phyloP scores from a whole-genome alignment of 805 yeast species.

The Lipomyces yamanashiensis region DNA sequence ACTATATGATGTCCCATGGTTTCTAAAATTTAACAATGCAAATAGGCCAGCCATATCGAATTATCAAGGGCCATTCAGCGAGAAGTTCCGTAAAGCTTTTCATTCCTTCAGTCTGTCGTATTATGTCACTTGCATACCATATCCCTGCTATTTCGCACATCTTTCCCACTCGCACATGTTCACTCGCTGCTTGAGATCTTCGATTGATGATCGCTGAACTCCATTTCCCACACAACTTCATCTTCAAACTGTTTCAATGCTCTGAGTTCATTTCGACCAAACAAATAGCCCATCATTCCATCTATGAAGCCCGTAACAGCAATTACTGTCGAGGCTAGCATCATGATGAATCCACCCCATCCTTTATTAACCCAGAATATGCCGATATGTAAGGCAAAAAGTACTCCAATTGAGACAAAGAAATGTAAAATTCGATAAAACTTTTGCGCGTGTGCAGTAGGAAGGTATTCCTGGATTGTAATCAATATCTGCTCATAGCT shows the following conservation, averaged over 20 bases:
- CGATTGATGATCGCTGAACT: background rate
- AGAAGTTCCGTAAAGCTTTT: no score
- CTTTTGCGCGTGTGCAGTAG: conserved; percentile 63
- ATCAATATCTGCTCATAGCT: conserved; percentile 56
- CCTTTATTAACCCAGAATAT: conserved; percentile 60
- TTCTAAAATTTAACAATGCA: no score
- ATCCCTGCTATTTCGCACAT: no score
- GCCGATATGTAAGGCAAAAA: conserved; percentile 60
- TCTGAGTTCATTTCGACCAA: conserved; percentile 79
- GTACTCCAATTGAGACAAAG: conserved; percentile 55
- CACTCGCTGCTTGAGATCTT: background rate
- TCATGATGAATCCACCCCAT: conserved; percentile 65
- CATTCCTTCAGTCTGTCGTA: no score
- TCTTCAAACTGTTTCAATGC: conserved; percentile 74
- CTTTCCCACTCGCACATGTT: background rate
- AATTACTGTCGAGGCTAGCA: conserved; percentile 58
- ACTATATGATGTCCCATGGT: no score
- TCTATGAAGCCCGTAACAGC: conserved; percentile 71
- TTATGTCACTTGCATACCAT: no score
- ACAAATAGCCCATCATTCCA: conserved; percentile 77
- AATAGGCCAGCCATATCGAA: no score
- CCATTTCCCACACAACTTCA: conserved; percentile 56
- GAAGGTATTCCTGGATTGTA: conserved; percentile 54
- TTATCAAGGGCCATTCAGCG: no score
- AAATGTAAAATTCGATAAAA: conserved; percentile 71